Base-by-base conservation (phyloP, 202 grass and related monocot species). In the Musa balbisiana region DNA sequence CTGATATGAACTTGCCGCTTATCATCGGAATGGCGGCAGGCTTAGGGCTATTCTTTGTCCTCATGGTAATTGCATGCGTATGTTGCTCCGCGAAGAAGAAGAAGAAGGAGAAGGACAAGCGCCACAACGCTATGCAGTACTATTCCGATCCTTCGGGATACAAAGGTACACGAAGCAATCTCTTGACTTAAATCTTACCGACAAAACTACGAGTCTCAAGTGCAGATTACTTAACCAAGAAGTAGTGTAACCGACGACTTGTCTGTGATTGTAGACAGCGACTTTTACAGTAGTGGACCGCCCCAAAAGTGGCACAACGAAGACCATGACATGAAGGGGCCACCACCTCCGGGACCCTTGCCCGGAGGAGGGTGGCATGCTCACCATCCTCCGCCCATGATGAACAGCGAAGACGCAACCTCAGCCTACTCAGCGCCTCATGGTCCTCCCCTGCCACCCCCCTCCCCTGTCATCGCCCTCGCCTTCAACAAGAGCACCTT, bases 71-170 rank as follows among this genome's bases (percentile, higher is more conserved):
- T 56, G 33, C 85, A 19, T 97, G 90, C 85, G 79, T 86, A 80
- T 91, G 87, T 13, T 80, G 81, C 54, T 75, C 76, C 49, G 79
- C 87, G 73, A 86, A 79, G 71, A 86, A 81, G 66, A 69, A 50
- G 53, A 72, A 80, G 56, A 87, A 82, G 75, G 87, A 84, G 73
- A 64, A 29, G 58, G 52, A 78, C 26, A 84, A 80, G 53, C 81
- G 83, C 9, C 93, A 79, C 53, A 85, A 86, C 14, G 49, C 83
- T 17, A 92, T 91, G 86, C 86, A 91, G 68, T 85, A 85, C 75
- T 89, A 89, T 74, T 85, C 84, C 1, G 93, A 97, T 52, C 75
- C 87, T 62, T 87, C 82, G 0, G 82, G 66, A 22, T 69, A 63
- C 86, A 84, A 82, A 91, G 90, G 90, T 91, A 85, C 78, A 3